phyloP scores from a whole-genome alignment of 345 rosid species.

The Sonneratia caseolaris region DNA sequence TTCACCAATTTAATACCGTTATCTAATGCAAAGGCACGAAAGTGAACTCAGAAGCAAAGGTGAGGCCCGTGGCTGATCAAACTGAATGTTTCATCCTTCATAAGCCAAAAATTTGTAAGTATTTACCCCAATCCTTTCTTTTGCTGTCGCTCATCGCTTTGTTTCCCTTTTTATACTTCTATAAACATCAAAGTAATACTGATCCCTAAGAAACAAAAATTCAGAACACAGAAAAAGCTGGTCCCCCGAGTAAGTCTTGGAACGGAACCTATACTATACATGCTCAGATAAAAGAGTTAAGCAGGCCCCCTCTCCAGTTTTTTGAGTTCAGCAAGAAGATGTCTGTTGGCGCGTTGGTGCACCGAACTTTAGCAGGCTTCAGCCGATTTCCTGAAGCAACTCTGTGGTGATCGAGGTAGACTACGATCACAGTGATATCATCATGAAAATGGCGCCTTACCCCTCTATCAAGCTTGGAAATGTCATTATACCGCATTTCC shows the following conservation, averaged over 20 bases:
- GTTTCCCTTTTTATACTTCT: too few species aligned
- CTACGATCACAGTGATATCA: constrained; percentile 61
- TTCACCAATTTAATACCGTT: too few species aligned
- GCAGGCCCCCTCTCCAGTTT: constrained; percentile 20
- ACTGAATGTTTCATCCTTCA: background rate
- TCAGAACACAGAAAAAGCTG: too few species aligned
- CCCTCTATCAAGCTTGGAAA: constrained; percentile 49
- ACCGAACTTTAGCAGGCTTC: constrained; percentile 24
- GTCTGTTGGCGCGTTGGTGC: constrained; percentile 61
- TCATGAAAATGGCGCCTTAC: constrained; percentile 70
- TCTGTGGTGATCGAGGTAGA: constrained; percentile 57
- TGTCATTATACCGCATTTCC: constrained; percentile 54
- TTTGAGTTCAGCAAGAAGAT: constrained; percentile 40
- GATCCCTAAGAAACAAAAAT: too few species aligned
- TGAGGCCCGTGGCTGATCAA: background rate
- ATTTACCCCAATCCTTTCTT: too few species aligned
- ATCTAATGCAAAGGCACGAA: too few species aligned
- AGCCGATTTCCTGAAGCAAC: constrained; percentile 20
- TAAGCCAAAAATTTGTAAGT: background rate
- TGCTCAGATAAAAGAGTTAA: background rate
- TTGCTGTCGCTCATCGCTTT: too few species aligned
- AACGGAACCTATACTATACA: background rate
- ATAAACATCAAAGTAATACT: too few species aligned
- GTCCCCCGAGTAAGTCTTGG: background rate
- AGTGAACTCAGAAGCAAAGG: background rate